Base-by-base conservation (phyloP, 148 eudicot genomes). In the Arbutus unedo region DNA sequence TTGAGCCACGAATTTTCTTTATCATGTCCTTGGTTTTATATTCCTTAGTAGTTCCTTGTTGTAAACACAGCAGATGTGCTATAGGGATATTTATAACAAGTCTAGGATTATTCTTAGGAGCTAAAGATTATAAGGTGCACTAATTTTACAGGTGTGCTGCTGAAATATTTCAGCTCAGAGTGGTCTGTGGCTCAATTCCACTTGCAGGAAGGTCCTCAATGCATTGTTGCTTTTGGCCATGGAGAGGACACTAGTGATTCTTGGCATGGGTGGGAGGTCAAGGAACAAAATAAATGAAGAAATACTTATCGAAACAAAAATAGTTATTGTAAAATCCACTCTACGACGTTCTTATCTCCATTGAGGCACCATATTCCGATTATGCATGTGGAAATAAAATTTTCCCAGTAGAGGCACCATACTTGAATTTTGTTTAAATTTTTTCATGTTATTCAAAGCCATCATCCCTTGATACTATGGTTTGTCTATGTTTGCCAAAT, bases 241-340 rank as follows among this genome's bases (percentile, higher is more conserved):
- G 87, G 91, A 85, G 87, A 91, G 84, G 89, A 91, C 81, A 90
- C 92, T 92, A 23, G 85, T 89, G 38, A 89, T 92, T 31, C 84
- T 90, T 23, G 95, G 95, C 84, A 90, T 90, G 92, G 90, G 91
- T 92, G 95, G 95, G 68, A 92, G 95, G 95, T 92, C 88, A 82
- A 31, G 8, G 15, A 2, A 49, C 50, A 1, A 76, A 31, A 60
- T 79, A 59, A 11, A 79, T 60, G 23, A 8, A 62, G 23, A 21
- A 57, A 56, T 44, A 16, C 55, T 50, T 8, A 76, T 15, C 15
- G 21, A 23, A 51, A 21, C 38, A 76, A 4, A 50, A 50, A n/a
- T 4, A 75, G 49, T 50, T 4, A 76, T 5, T 41, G n/a, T n/a
- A n/a, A n/a, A n/a, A n/a, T n/a, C n/a, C n/a, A n/a, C n/a, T n/a